Base-by-base conservation (phyloP, 352 stramenopile species). In the Pilasporangium apinafurcum region DNA sequence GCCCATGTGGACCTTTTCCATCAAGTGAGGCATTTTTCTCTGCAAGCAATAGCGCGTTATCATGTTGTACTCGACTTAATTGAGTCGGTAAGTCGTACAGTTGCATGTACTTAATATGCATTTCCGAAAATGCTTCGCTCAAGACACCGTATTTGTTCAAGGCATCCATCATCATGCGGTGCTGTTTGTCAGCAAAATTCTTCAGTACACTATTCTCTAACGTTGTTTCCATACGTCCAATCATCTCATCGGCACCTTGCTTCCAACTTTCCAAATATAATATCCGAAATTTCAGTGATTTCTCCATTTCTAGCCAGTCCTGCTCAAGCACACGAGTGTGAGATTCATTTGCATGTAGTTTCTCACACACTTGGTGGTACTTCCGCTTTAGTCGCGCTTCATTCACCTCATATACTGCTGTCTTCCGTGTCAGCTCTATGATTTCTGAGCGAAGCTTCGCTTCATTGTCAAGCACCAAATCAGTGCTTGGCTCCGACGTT, bases 241-340 rank as follows among this genome's bases (percentile, higher is more conserved):
- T 76, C 40, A 71, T 67, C 8, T 78, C 67, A 33, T 81, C 69
- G 1, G 80, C 77, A 0, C 74, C 74, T 26, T 75, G 49, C 46
- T 96, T 96, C 75, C 83, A 97, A 49, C 86, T 82, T 53, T 97
- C 91, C 8, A 97, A 62, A 45, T 96, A 97, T 27, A 96, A 45
- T 8, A 97, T 71, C 4, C 90, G 79, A 48, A 75, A 69, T 47
- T 96, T 95, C 10, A 96, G 68, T 21, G 76, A 68, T 28, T 77
- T 83, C 47, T 96, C 83, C 65, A 95, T 87, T 37, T 96, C 83
- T 4, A 93, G 57, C 65, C 90, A 88, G 37, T 96, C 83, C 20
- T 57, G 41, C 38, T 95, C 66, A 4, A 88, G 36, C 16, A 70
- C 38, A 5, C 48, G 44, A 8, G 65, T 67, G 8, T 59, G 64